Evolutionary conservation across 768 basidiomycete species (phyloP).

Genomic region (Punctularia strigosozonata): DNA sequence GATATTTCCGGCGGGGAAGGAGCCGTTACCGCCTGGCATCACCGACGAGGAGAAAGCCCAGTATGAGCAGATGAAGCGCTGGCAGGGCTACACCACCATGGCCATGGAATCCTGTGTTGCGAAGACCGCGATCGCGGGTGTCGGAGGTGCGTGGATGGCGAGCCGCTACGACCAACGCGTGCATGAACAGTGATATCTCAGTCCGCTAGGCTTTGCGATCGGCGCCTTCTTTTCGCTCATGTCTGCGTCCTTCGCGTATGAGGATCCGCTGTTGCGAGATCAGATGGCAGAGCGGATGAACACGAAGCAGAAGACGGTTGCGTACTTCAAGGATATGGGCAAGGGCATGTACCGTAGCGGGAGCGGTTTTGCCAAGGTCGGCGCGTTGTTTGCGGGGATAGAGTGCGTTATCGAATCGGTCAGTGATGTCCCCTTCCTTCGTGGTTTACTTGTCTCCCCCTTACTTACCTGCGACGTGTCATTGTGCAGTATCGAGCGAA

Average conservation of each 20-base stretch:
- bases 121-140: constrained; percentile 75
- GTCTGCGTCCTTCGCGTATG: constrained; percentile 91
- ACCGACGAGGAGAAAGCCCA: constrained; percentile 69
- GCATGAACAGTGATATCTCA: constrained; percentile 1
- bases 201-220: constrained; percentile 64
- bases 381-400: constrained; percentile 86
- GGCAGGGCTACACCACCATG: constrained; percentile 54
- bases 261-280: constrained; percentile 76
- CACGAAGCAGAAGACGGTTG: constrained; percentile 67
- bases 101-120: constrained; percentile 81
- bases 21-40: constrained; percentile 76
- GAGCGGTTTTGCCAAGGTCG: constrained; percentile 90
- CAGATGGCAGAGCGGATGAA: constrained; percentile 43
- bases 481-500: constrained; percentile 77
- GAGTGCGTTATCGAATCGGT: constrained; percentile 95
- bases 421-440: constrained; percentile 22
- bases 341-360: constrained; percentile 83
- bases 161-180: neutral
- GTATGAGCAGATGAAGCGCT: constrained; percentile 61
- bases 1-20: constrained; percentile 74
- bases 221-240: constrained; percentile 96
- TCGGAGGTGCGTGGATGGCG: constrained; percentile 48
- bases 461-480: neutral
- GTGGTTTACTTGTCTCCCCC: neutral
- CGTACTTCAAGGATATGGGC: constrained; percentile 91